Evolutionary conservation across 768 basidiomycete genomes (phyloP).

Genomic region (Mycena venus): DNA sequence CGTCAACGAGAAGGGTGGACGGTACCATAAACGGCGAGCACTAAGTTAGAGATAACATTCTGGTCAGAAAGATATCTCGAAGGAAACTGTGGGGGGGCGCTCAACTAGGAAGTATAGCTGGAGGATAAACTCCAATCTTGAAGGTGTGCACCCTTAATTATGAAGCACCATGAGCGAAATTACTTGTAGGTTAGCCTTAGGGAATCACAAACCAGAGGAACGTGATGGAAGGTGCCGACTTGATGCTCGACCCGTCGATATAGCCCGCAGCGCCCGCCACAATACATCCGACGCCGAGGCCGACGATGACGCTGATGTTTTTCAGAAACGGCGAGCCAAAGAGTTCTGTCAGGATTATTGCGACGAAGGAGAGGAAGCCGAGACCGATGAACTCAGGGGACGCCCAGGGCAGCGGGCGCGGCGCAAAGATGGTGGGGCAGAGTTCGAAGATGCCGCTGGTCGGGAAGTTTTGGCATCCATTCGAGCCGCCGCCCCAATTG

Average conservation of each 20-base stretch:
- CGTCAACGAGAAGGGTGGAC: not conserved
- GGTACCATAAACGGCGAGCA: conserved; percentile 69
- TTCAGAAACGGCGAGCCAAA: conserved; percentile 90
- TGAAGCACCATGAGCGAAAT: not conserved
- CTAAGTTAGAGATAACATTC: no score
- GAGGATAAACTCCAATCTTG: conserved; percentile 24
- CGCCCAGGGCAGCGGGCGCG: conserved; percentile 79
- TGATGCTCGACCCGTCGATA: conserved; percentile 75
- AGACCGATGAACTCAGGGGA: conserved; percentile 88
- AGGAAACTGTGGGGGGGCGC: no score
- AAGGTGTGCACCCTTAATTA: conserved; percentile 33
- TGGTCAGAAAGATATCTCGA: no score
- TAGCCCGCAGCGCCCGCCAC: conserved; percentile 86
- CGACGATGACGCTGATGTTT: conserved; percentile 83
- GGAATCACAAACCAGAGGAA: conserved; percentile 72
- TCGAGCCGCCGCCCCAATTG: conserved; percentile 90
- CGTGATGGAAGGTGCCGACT: conserved; percentile 80
- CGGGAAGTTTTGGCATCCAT: conserved; percentile 74
- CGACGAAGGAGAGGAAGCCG: conserved; percentile 85
- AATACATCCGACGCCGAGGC: conserved; percentile 82
- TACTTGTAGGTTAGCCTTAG: not conserved
- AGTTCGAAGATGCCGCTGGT: conserved; percentile 74
- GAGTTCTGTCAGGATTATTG: conserved; percentile 83
- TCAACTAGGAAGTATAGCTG: conserved; percentile 43
- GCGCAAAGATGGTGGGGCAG: conserved; percentile 80